Conservation (phyloP, 2,329 filamentous ascomycete genomes). For the Fonsecaea multimorphosa region DNA sequence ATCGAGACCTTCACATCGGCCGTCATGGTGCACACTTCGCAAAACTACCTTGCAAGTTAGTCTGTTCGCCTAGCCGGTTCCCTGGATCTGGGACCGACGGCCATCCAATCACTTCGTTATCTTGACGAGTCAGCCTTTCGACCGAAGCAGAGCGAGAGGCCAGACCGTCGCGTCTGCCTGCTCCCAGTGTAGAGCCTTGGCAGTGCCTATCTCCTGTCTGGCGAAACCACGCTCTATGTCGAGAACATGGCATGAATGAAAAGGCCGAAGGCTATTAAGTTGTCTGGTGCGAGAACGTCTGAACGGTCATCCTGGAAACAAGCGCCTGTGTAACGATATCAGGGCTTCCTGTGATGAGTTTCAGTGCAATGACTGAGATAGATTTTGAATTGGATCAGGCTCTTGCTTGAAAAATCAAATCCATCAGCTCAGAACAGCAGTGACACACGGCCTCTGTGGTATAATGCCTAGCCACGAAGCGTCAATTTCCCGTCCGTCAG, state of each 20-base stretch:
- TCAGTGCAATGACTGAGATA: background rate
- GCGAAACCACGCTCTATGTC: background rate
- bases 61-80: no score
- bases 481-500: background rate
- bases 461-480: background rate
- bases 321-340: background rate
- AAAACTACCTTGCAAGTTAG: no score
- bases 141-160: no score
- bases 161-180: no score
- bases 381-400: background rate
- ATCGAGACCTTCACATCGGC: no score
- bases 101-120: no score
- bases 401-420: background rate
- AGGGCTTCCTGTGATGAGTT: background rate
- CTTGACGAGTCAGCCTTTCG: no score
- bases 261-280: background rate
- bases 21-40: no score
- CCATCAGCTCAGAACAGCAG: background rate
- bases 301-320: background rate
- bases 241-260: background rate
- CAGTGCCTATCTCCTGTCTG: no score
- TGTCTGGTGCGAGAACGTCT: background rate
- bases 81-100: no score
- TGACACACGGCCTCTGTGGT: background rate
- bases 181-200: no score